phyloP scores from a whole-genome alignment of 148 eudicot species.

The Suaeda aralocaspica region DNA sequence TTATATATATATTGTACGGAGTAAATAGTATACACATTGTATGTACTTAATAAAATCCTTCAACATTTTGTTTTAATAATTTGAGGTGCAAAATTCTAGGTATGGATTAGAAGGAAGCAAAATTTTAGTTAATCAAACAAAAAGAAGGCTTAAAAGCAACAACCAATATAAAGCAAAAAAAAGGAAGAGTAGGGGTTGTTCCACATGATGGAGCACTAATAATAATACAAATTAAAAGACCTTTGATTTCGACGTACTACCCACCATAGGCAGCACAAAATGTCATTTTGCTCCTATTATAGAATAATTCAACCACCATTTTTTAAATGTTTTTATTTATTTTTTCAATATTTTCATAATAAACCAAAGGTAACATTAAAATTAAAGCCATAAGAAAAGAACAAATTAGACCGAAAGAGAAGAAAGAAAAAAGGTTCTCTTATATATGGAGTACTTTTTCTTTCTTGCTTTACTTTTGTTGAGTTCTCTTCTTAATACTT shows the following conservation, averaged over 20 bases:
- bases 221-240: not conserved
- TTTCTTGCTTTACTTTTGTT: not conserved
- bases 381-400: not conserved
- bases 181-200: conserved; percentile 9
- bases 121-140: too few species aligned
- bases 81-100: too few species aligned
- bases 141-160: not conserved
- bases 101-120: too few species aligned
- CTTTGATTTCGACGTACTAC: conserved; percentile 14
- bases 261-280: not conserved
- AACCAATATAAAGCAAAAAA: conserved; percentile 8
- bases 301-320: not conserved
- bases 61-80: too few species aligned
- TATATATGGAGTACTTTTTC: not conserved
- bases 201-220: conserved; percentile 4
- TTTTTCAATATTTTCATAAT: not conserved
- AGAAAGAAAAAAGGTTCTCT: not conserved
- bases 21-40: too few species aligned
- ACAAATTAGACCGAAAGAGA: conserved; percentile 18
- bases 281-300: not conserved
- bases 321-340: not conserved
- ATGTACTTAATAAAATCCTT: too few species aligned
- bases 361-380: not conserved
- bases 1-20: too few species aligned
- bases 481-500: conserved; percentile 4